Conservation (phyloP, 768 basidiomycete species). For the Mrakia gelida region DNA sequence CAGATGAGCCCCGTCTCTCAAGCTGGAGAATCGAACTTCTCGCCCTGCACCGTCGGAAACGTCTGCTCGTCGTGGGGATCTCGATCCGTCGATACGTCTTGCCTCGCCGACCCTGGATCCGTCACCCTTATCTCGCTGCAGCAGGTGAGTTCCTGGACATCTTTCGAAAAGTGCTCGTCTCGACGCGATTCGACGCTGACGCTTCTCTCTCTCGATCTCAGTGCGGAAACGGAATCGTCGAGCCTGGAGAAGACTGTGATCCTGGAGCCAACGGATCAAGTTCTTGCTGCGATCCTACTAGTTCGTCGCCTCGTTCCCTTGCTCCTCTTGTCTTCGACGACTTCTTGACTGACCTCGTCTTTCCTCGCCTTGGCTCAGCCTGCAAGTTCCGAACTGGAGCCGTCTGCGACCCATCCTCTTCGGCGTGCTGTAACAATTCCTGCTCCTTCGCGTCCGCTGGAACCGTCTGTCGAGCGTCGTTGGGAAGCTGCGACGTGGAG, state of each 20-base stretch:
- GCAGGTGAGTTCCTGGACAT: constrained; percentile 9
- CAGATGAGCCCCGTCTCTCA: constrained; percentile 73
- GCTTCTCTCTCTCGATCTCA: background rate
- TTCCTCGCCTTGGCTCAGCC: constrained; percentile 40
- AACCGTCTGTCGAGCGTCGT: constrained; percentile 62
- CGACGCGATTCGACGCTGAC: too few relatives aligned
- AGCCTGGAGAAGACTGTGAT: constrained; percentile 76
- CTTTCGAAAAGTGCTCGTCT: too few relatives aligned
- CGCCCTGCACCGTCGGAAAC: constrained; percentile 75
- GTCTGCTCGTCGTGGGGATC: constrained; percentile 45
- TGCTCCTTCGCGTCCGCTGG: constrained; percentile 59
- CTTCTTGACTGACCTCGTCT: background rate
- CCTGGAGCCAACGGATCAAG: constrained; percentile 57
- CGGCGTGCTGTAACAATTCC: constrained; percentile 64
- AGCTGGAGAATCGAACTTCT: constrained; percentile 63
- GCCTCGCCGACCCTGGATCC: constrained; percentile 60
- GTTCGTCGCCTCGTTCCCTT: constrained; percentile 34
- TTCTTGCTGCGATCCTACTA: constrained; percentile 68
- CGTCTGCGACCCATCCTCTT: constrained; percentile 71
- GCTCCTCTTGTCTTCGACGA: background rate
- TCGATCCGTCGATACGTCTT: constrained; percentile 57
- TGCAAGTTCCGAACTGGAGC: constrained; percentile 59
- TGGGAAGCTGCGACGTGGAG: constrained; percentile 65
- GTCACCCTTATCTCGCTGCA: constrained; percentile 37
- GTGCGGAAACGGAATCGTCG: constrained; percentile 43